A percentile compares a stretch with the other conserved stretches of the same genome.
phyloP scores from a whole-genome alignment of 805 yeast species.

The Martiniozyma abietophila region DNA sequence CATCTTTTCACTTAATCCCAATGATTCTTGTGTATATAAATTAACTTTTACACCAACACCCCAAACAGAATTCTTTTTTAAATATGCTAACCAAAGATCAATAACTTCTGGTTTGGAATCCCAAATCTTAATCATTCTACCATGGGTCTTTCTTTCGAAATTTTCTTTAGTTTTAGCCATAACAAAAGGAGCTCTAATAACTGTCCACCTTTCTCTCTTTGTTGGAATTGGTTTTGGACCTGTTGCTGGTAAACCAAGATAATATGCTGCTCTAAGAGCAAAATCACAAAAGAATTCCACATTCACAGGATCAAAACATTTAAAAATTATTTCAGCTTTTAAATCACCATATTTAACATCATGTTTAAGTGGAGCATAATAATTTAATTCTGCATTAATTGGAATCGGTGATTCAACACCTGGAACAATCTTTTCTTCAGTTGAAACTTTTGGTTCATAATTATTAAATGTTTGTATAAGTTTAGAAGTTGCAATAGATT shows the following conservation, averaged over 20 bases:
- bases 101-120: constrained; percentile 82
- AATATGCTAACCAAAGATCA: constrained; percentile 70
- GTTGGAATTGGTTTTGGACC: constrained; percentile 64
- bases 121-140: constrained; percentile 63
- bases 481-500: constrained; percentile 15
- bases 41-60: constrained; percentile 81
- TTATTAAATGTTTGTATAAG: constrained; percentile 20
- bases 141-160: constrained; percentile 80
- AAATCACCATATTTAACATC: constrained; percentile 60
- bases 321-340: constrained; percentile 68
- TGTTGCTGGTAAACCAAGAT: constrained; percentile 76
- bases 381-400: constrained; percentile 71
- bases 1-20: constrained; percentile 34
- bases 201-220: constrained; percentile 84
- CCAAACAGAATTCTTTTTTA: constrained; percentile 65
- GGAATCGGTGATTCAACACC: constrained; percentile 56
- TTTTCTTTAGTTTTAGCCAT: constrained; percentile 93
- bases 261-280: constrained; percentile 82
- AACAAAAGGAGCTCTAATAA: constrained; percentile 85
- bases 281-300: constrained; percentile 75
- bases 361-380: constrained; percentile 70
- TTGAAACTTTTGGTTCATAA: constrained; percentile 30
- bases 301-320: constrained; percentile 62
- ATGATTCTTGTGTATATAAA: constrained; percentile 45
- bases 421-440: constrained; percentile 26